Evolutionary conservation across 495 filamentous ascomycete genomes (phyloP), one percentile per base, ranked within the genome.

Genomic region (Penicillium desertorum): DNA sequence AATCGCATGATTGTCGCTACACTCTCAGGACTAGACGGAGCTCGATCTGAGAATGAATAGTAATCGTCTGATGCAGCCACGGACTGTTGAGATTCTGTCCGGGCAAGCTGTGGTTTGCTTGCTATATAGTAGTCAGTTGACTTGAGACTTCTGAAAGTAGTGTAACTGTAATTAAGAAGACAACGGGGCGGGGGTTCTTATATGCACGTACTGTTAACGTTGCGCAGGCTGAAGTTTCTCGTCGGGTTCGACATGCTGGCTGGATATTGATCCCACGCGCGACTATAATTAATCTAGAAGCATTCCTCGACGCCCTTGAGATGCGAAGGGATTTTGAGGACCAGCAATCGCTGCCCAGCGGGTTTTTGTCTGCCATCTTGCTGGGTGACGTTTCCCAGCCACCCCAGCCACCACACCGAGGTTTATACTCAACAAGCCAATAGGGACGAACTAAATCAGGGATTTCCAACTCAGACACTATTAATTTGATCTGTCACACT

Each of bases 31-130:
- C 63, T 70, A 27, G 74, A 66, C 44, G 79, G 78, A 37, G 73
- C 64, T 56, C 71, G 70, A 39, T 81, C 82, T 27, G 80, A 81
- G 62, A 85, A 75, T n/a, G 83, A 86, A 64, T 83, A 85, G 68
- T 87, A 87, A 70, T 87, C 82, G 73, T 88, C 84, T 41, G 85
- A 86, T 45, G 85, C 85, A 45, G 84, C 76, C 49, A 84, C 70
- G 44, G 83, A 88, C 61, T 85, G 86, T 57, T 77, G 76, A 1
- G 83, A 86, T 56, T 75, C 64, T 49, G 77, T 70, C 55, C 80
- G 77, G 19, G 76, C 67, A 43, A 87, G 60, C 66, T 83, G 82
- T 44, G 81, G 81, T 64, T 70, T 76, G 67, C 71, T 79, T 68
- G 78, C 80, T 83, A 50, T 27, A 61, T 37, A 49, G 48, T 9